Percentiles rank a stretch among this genome's conserved stretches.
These are phyloP conservation scores for Lithospermum erythrorhizon DNA, from an alignment of 257 asterid genomes.

Conservation along the genomic window DNA sequence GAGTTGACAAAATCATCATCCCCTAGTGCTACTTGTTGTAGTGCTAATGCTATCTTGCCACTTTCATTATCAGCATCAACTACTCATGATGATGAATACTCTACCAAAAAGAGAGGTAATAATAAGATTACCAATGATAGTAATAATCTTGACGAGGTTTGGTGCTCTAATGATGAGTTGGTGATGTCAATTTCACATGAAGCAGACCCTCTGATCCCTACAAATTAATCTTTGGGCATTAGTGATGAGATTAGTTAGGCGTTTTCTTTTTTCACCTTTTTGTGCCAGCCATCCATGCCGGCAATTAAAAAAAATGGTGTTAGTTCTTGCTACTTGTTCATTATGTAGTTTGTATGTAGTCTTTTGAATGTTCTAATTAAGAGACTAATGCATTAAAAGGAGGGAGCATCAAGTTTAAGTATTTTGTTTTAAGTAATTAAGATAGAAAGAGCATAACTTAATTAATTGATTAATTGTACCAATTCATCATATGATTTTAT, in stretches of 20 bases:
- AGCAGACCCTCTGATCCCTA: slow-evolving; percentile 48
- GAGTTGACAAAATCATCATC: slow-evolving; percentile 35
- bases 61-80: not conserved
- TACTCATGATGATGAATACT: not conserved
- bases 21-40: not conserved
- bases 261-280: not conserved
- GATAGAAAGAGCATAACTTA: too few relatives aligned
- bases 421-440: too few relatives aligned
- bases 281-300: too few relatives aligned
- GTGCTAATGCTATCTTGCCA: slow-evolving; percentile 18
- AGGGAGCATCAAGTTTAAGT: too few relatives aligned
- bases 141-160: slow-evolving; percentile 29
- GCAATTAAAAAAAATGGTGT: too few relatives aligned
- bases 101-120: not conserved
- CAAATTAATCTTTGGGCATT: slow-evolving; percentile 22
- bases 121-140: slow-evolving; percentile 1
- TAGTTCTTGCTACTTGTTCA: too few relatives aligned
- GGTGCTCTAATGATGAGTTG: slow-evolving; percentile 31
- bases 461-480: too few relatives aligned
- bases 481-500: too few relatives aligned
- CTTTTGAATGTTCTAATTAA: too few relatives aligned
- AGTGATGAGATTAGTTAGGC: slow-evolving; percentile 12
- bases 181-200: slow-evolving; percentile 34
- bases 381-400: too few relatives aligned
- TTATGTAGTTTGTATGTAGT: too few relatives aligned